These are phyloP conservation scores for Lasiodiplodia citricola DNA, from an alignment of 2,329 filamentous ascomycete species.

Conservation along the genomic window DNA sequence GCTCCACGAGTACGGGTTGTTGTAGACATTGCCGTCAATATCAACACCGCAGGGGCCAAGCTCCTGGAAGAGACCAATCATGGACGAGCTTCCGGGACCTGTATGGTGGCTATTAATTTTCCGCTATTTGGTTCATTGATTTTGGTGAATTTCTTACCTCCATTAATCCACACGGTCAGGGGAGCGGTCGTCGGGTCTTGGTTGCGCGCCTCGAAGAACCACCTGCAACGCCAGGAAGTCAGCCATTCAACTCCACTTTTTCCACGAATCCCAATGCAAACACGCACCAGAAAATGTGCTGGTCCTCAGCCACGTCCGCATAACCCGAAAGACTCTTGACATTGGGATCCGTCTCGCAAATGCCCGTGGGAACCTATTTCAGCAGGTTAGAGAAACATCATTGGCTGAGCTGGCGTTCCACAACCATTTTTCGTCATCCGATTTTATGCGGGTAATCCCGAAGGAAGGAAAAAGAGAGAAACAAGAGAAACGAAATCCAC, in stretches of 20 bases:
- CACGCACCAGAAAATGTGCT: constrained; percentile 61
- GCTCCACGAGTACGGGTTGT: constrained; percentile 69
- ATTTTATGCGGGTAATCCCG: no score
- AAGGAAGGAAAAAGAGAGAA: no score
- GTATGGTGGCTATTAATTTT: neutral
- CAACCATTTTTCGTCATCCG: neutral
- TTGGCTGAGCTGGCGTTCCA: no score
- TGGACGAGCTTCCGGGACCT: constrained; percentile 63
- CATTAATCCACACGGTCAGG: constrained; percentile 63
- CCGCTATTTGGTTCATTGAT: neutral
- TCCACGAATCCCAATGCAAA: no score
- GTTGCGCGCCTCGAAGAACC: constrained; percentile 62
- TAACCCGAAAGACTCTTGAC: constrained; percentile 64
- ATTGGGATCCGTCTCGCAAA: constrained; percentile 61
- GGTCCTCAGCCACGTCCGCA: constrained; percentile 56
- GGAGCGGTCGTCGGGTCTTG: constrained; percentile 58
- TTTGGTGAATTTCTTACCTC: constrained; percentile 5
- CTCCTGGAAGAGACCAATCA: constrained; percentile 62
- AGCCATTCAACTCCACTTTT: neutral
- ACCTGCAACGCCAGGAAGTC: constrained; percentile 29
- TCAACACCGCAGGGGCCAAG: constrained; percentile 61
- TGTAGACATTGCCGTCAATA: constrained; percentile 52
- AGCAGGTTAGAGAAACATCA: neutral
- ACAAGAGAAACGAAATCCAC: neutral
- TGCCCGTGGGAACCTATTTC: constrained; percentile 48